A percentile compares a stretch with the other conserved stretches of the same genome.
Conservation (phyloP, 129 eudicot genomes). For the Chrysanthemum lavandulifolium region DNA sequence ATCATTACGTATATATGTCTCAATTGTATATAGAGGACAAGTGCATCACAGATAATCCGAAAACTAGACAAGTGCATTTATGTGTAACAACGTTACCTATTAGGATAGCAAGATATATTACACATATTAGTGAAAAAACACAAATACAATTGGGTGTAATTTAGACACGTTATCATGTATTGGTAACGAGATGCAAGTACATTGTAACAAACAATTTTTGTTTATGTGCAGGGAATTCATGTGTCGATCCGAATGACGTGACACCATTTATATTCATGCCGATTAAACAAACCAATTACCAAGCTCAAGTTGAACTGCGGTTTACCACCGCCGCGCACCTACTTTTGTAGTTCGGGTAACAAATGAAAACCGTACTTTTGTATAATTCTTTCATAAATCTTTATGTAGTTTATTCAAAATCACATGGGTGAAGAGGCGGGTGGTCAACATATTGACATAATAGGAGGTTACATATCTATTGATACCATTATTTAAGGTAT, state of each 20-base stretch:
- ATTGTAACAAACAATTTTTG: not conserved
- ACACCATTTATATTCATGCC: constrained; percentile 30
- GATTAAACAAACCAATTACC: constrained; percentile 44
- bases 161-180: not conserved
- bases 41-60: constrained; percentile 61
- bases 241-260: constrained; percentile 33
- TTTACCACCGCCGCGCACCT: constrained; percentile 67
- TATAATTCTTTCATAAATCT: too few species aligned
- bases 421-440: too few species aligned
- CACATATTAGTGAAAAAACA: not conserved
- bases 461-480: too few species aligned
- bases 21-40: too few species aligned
- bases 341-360: constrained; percentile 30
- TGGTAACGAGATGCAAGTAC: too few species aligned
- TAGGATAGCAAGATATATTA: too few species aligned
- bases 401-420: too few species aligned
- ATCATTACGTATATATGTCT: too few species aligned
- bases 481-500: too few species aligned
- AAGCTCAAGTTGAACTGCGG: constrained; percentile 9
- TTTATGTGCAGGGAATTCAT: constrained; percentile 48
- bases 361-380: constrained; percentile 12
- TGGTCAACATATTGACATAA: too few species aligned
- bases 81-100: constrained; percentile 43
- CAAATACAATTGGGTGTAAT: not conserved
- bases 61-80: constrained; percentile 53